A percentile compares a stretch with the other conserved stretches of the same genome.
These are phyloP conservation scores for Mycena rosella DNA, from an alignment of 768 basidiomycete genomes.

Conservation along the genomic window DNA sequence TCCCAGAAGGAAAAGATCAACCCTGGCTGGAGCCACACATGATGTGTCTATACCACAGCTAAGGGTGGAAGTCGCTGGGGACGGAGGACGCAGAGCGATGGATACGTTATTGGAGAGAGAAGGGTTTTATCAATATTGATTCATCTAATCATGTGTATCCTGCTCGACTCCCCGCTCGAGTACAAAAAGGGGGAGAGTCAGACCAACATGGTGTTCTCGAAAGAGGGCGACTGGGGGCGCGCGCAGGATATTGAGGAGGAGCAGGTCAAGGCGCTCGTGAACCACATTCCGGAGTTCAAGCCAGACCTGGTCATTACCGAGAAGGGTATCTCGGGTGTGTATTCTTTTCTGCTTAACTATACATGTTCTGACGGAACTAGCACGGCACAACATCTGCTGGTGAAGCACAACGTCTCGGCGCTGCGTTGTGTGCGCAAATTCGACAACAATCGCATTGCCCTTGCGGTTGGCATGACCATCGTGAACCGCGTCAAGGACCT, in stretches of 20 bases:
- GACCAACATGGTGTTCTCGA: conserved; percentile 98
- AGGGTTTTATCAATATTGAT: too few relatives aligned
- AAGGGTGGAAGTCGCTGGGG: too few relatives aligned
- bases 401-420: conserved; percentile 90
- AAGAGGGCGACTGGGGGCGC: conserved; percentile 93
- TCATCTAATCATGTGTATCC: too few relatives aligned
- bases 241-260: conserved; percentile 97
- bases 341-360: conserved; percentile 4
- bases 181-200: conserved; percentile 99
- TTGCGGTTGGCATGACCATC: conserved; percentile 95
- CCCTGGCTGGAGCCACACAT: too few relatives aligned
- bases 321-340: conserved; percentile 95
- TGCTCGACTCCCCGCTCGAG: conserved; percentile 95
- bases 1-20: too few relatives aligned
- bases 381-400: conserved; percentile 91
- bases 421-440: conserved; percentile 98
- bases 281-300: conserved; percentile 90
- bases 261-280: conserved; percentile 90
- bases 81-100: too few relatives aligned
- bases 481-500: conserved; percentile 97
- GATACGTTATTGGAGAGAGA: too few relatives aligned
- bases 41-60: too few relatives aligned
- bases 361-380: conserved; percentile 61
- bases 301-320: conserved; percentile 96
- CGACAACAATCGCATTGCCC: conserved; percentile 98